phyloP scores from a whole-genome alignment of 352 stramenopile species.

The Phytophthora citricola region DNA sequence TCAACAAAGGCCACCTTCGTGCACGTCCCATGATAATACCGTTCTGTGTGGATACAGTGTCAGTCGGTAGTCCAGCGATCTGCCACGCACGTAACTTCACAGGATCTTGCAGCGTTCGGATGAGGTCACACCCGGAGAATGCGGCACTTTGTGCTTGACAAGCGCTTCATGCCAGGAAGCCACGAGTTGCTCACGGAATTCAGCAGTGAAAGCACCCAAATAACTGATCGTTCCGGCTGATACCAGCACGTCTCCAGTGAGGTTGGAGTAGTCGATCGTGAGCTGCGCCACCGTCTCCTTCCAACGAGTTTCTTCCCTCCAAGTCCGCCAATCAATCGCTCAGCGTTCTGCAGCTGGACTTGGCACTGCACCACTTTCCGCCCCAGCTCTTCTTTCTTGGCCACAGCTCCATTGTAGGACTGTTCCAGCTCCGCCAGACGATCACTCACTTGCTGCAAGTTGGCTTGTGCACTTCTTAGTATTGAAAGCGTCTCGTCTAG shows the following conservation, averaged over 20 bases:
- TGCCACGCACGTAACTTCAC: constrained; percentile 91
- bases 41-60: constrained; percentile 94
- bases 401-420: constrained; percentile 83
- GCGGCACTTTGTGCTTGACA: constrained; percentile 62
- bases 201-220: constrained; percentile 85
- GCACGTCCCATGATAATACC: constrained; percentile 92
- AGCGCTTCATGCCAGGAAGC: constrained; percentile 71
- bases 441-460: constrained; percentile 87
- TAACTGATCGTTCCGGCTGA: constrained; percentile 90
- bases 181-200: constrained; percentile 83
- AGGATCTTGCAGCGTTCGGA: constrained; percentile 85
- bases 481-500: constrained; percentile 88
- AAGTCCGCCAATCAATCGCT: constrained; percentile 83
- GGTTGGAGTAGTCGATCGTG: constrained; percentile 74
- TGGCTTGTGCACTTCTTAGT: constrained; percentile 81
- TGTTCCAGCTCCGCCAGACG: constrained; percentile 85
- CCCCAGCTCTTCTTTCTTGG: constrained; percentile 92
- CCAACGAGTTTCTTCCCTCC: constrained; percentile 89
- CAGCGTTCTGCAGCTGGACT: constrained; percentile 89
- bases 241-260: constrained; percentile 88
- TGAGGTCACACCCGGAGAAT: constrained; percentile 89
- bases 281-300: constrained; percentile 84
- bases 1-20: constrained; percentile 88
- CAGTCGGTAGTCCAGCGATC: constrained; percentile 86
- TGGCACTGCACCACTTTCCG: constrained; percentile 91